Base-by-base conservation (phyloP, 2,329 filamentous ascomycete genomes). In the Zelopaecilomyces penicillatus region DNA sequence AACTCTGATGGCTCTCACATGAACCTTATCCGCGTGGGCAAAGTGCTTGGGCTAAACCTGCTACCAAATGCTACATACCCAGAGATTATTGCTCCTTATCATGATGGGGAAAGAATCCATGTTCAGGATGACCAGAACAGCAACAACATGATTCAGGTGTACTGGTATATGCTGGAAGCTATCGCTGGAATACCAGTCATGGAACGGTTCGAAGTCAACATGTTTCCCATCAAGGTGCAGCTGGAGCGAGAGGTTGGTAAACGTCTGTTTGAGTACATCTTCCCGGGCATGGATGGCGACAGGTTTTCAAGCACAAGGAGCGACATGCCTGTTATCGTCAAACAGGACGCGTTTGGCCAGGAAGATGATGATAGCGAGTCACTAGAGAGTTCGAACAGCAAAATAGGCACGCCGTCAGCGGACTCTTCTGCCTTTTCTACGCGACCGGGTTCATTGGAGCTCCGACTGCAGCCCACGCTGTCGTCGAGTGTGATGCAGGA, bases 131-230 rank as follows among this genome's bases (percentile, higher is more conserved):
- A 70, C 11, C 63, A 74, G 30, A 80, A 42, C 6, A 39, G 85
- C 49, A 75, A 77, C 38, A 87, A 89, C 58, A 97, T 97, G 85
- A 77, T 98, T 42, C 81, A 85, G 31, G 87, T 99, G 9, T 93
- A 95, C 61, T 98, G 94, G 88, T 83, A 96, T 61, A 96, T 96
- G 88, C 75, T 98, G 4, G 93, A 98, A 66, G 90, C 93, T 6
- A 96, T 98, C 62, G 93, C 91, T 33, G 93, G 93, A 40, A 98
- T 98, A 50, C 88, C 91, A 1, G 90, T 98, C 30, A 87, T 98
- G 73, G 91, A 97, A 55, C 86, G 94, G 57, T 98, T 98, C 57
- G 90, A 97, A 63, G 87, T 98, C 44, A 88, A 90, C 44, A 70
- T 98, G 19, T 90, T 94, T 62, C 94, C 93, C 0, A 78, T 98